These are phyloP conservation scores for Eucalyptus albens DNA, from an alignment of 345 rosid genomes.

Conservation along the genomic window DNA sequence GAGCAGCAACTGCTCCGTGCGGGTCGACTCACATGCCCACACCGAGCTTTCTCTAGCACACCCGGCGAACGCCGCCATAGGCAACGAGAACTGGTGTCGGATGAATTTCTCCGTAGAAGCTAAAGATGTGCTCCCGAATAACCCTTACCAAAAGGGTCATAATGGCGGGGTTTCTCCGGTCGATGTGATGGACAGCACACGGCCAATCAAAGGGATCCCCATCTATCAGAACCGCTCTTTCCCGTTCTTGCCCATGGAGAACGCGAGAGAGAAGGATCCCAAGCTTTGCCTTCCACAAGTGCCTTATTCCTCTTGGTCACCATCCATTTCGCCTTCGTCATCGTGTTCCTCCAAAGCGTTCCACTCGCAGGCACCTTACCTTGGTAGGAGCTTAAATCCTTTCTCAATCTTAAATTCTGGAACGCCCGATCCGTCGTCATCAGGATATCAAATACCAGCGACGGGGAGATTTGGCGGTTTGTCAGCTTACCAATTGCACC, in stretches of 20 bases:
- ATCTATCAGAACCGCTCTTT: conserved; percentile 64
- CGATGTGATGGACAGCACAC: conserved; percentile 19
- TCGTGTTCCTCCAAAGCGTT: background rate
- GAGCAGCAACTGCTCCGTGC: background rate
- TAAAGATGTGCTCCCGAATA: background rate
- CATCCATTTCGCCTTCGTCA: conserved; percentile 1
- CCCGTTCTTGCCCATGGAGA: conserved; percentile 23
- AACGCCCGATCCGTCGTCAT: background rate
- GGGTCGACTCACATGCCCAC: conserved; percentile 1
- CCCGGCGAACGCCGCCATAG: background rate
- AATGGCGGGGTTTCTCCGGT: background rate
- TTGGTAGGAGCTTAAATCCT: conserved; percentile 37
- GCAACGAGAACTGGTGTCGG: background rate
- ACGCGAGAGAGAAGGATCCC: conserved; percentile 18
- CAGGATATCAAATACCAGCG: background rate
- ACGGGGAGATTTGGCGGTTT: background rate
- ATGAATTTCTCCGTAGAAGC: background rate
- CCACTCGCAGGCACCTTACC: conserved; percentile 9
- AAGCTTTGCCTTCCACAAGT: conserved; percentile 28
- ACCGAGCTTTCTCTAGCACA: conserved; percentile 36
- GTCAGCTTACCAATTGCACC: background rate
- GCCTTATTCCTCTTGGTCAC: conserved; percentile 17
- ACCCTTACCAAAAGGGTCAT: background rate
- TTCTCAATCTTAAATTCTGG: conserved; percentile 20
- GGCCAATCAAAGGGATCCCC: conserved; percentile 79